Evolutionary conservation across 148 eudicot genomes (phyloP).

Genomic region (Silene conica): DNA sequence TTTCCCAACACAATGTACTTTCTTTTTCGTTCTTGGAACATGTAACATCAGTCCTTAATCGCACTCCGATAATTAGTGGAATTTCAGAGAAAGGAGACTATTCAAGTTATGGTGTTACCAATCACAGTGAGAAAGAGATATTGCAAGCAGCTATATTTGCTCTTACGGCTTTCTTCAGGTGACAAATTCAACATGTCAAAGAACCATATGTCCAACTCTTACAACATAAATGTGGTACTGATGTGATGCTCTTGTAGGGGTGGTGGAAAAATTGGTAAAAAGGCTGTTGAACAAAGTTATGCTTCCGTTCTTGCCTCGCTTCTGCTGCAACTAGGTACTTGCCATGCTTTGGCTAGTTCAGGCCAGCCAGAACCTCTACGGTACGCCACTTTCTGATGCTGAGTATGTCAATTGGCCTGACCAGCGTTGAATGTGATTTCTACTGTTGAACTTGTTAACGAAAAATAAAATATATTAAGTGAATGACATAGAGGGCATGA

Average conservation of each 20-base stretch:
- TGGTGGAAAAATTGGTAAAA: slow-evolving; percentile 90
- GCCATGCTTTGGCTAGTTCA: slow-evolving; percentile 70
- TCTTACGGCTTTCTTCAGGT: slow-evolving; percentile 92
- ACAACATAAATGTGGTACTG: not conserved
- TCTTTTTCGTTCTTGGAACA: slow-evolving; percentile 78
- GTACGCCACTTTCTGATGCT: slow-evolving; percentile 28
- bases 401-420: not conserved
- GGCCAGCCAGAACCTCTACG: slow-evolving; percentile 85
- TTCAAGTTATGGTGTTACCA: slow-evolving; percentile 36
- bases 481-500: not conserved
- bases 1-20: slow-evolving; percentile 78
- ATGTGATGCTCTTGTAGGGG: slow-evolving; percentile 52
- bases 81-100: slow-evolving; percentile 56
- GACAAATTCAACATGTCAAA: slow-evolving; percentile 11
- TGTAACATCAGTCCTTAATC: slow-evolving; percentile 60
- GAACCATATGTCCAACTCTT: not conserved
- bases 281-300: slow-evolving; percentile 83
- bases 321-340: slow-evolving; percentile 81
- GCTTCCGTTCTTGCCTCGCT: slow-evolving; percentile 87
- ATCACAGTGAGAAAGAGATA: slow-evolving; percentile 44
- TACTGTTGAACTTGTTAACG: not conserved
- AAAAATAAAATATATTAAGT: not conserved
- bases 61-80: slow-evolving; percentile 44
- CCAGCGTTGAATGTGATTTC: not conserved
- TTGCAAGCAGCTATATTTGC: slow-evolving; percentile 85